Percentiles rank a stretch among this genome's conserved stretches.
Evolutionary conservation across 148 eudicot genomes (phyloP).

Genomic region (Nepenthes mirabilis): DNA sequence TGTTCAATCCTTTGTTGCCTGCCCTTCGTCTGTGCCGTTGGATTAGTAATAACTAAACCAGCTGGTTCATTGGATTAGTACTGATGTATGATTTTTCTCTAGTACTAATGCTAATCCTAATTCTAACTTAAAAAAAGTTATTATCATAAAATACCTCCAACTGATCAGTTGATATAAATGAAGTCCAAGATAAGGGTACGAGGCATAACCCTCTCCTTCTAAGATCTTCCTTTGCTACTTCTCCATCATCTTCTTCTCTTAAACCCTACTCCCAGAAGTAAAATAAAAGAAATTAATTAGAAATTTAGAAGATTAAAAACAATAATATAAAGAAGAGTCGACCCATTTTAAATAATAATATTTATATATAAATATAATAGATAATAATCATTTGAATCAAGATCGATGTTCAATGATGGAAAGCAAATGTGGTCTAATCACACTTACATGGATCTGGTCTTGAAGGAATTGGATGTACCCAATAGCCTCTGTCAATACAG

Average conservation of each 20-base stretch:
- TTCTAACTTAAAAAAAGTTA: background rate
- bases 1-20: no score
- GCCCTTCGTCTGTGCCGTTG: no score
- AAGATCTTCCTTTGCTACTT: conserved; percentile 10
- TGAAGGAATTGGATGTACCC: conserved; percentile 59
- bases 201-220: conserved; percentile 22
- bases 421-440: conserved; percentile 2
- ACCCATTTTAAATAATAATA: no score
- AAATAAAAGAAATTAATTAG: no score
- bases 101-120: no score
- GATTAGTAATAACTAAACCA: no score
- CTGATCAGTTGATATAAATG: conserved; percentile 13
- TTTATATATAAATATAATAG: no score
- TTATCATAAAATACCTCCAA: conserved; percentile 5
- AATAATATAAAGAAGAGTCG: no score
- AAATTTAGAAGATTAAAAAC: no score
- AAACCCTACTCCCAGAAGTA: background rate
- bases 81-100: no score
- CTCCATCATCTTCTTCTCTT: conserved; percentile 3
- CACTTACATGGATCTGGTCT: conserved; percentile 47
- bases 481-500: conserved; percentile 54
- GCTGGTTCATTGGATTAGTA: no score
- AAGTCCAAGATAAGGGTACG: conserved; percentile 16
- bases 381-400: background rate
- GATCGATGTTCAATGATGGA: background rate